Conservation (phyloP, 225 moss, liverwort and hornwort genomes). For the Marchantia polymorpha region DNA sequence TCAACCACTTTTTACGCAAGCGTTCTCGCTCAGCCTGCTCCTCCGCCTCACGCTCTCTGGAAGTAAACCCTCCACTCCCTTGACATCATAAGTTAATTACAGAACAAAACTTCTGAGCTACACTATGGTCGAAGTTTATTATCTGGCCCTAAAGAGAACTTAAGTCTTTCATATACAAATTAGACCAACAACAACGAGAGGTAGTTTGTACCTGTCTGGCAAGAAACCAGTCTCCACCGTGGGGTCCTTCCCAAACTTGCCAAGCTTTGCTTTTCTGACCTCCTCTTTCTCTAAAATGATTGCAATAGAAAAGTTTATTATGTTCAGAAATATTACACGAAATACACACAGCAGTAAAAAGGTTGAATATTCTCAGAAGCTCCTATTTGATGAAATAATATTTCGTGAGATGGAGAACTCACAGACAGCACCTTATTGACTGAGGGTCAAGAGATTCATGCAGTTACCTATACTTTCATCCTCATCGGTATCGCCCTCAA, state of each 20-base stretch:
- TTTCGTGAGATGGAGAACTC: background rate
- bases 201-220: slow-evolving; percentile 87
- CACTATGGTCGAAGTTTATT: background rate
- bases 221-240: slow-evolving; percentile 94
- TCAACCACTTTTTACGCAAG: slow-evolving; percentile 86
- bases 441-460: background rate
- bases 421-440: background rate
- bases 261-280: slow-evolving; percentile 69
- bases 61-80: slow-evolving; percentile 98
- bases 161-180: background rate
- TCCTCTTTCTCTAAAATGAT: slow-evolving; percentile 39
- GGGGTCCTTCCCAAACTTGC: slow-evolving; percentile 99
- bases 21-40: slow-evolving; percentile 94
- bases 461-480: slow-evolving; percentile 46
- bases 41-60: slow-evolving; percentile 99
- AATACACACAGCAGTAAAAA: background rate
- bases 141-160: background rate
- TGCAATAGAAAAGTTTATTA: background rate
- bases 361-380: background rate
- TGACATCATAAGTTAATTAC: slow-evolving; percentile 66
- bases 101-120: slow-evolving; percentile 3
- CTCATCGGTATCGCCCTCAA: slow-evolving; percentile 65
- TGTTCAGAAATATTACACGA: background rate
- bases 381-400: background rate
- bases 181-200: slow-evolving; percentile 11